Conservation (phyloP, 495 filamentous ascomycete genomes). For the Bathelium albidoporum region DNA sequence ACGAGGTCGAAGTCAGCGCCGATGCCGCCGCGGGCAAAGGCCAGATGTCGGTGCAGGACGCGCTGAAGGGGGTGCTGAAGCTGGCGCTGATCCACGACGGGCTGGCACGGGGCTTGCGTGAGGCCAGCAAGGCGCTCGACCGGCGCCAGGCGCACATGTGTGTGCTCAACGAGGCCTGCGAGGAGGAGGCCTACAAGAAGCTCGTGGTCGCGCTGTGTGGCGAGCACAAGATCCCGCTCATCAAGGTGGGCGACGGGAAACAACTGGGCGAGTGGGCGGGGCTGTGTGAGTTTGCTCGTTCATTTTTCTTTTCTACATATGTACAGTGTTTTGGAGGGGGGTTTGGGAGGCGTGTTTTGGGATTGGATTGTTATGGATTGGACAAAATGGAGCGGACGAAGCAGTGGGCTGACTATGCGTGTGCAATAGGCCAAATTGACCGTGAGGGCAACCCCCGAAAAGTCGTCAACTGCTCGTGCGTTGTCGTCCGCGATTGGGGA, state of each 20-base stretch:
- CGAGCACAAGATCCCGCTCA: conserved; percentile 98
- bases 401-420: background rate
- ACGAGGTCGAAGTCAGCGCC: conserved; percentile 86
- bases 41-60: conserved; percentile 96
- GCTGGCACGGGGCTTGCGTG: conserved; percentile 92
- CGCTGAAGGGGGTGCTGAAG: conserved; percentile 95
- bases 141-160: conserved; percentile 98
- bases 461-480: conserved; percentile 99
- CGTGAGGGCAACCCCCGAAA: conserved; percentile 98
- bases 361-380: no score
- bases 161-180: conserved; percentile 96
- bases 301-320: conserved; percentile 7
- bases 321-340: background rate
- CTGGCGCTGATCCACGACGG: conserved; percentile 99
- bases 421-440: conserved; percentile 74
- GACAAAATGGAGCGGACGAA: no score
- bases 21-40: conserved; percentile 68
- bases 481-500: conserved; percentile 98
- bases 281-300: conserved; percentile 64
- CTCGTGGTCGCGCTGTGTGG: conserved; percentile 93
- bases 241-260: conserved; percentile 99
- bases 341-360: conserved; percentile 6
- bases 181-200: conserved; percentile 99
- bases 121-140: conserved; percentile 95
- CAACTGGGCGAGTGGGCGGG: conserved; percentile 99